A percentile compares a stretch with the other conserved stretches of the same genome.
phyloP scores from a whole-genome alignment of 805 yeast species.

The Tetrapisispora taiwanensis region DNA sequence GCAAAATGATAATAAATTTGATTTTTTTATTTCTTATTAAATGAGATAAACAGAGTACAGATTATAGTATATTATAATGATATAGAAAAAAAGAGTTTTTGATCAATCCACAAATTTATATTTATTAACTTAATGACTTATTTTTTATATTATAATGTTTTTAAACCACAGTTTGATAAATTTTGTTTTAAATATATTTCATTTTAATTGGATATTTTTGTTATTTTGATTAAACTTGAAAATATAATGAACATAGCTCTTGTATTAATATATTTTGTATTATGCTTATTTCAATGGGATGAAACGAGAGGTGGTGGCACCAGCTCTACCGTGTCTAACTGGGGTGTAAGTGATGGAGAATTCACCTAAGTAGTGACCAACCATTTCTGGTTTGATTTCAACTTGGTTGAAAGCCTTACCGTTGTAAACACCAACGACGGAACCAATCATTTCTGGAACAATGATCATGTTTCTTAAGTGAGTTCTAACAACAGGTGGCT shows the following conservation, averaged over 20 bases:
- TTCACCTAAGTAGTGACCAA: slow-evolving; percentile 99
- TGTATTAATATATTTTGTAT: slow-evolving; percentile 1
- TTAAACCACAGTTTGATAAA: no score
- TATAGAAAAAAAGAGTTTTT: background rate
- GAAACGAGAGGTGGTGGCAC: slow-evolving; percentile 70
- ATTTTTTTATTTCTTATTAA: slow-evolving; percentile 3
- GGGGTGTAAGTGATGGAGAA: slow-evolving; percentile 99
- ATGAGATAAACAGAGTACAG: slow-evolving; percentile 5
- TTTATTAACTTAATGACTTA: background rate
- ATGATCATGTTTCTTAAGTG: slow-evolving; percentile 98
- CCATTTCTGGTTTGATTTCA: slow-evolving; percentile 99
- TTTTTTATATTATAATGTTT: no score
- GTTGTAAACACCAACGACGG: slow-evolving; percentile 97
- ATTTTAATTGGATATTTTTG: background rate
- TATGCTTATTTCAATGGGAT: slow-evolving; percentile 50
- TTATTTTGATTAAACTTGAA: no score
- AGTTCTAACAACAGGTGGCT: slow-evolving; percentile 96
- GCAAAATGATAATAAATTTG: background rate
- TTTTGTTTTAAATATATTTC: no score
- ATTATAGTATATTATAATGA: slow-evolving; percentile 1
- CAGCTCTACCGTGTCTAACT: slow-evolving; percentile 99
- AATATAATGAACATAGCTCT: background rate
- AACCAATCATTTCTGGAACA: slow-evolving; percentile 99
- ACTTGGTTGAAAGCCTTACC: slow-evolving; percentile 99
- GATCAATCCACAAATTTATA: background rate